Evolutionary conservation across 192 early-diverging fungal species (phyloP).

Genomic region (Mortierella hygrophila): DNA sequence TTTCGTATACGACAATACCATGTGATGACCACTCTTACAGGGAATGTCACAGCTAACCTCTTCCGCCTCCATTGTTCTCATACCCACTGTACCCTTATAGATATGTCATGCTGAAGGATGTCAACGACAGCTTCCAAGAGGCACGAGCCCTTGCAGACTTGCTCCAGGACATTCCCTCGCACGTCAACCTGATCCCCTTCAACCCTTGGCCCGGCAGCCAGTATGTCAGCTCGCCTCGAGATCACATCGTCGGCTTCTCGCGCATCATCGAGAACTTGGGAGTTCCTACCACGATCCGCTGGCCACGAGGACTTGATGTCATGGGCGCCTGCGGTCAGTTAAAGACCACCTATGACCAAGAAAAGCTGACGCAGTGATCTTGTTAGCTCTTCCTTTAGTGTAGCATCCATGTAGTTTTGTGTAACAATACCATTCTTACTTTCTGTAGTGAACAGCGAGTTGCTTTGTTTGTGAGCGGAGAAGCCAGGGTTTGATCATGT

Average conservation of each 20-base stretch:
- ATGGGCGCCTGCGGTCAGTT: constrained; percentile 87
- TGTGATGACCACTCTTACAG: background rate
- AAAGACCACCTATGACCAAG: constrained; percentile 43
- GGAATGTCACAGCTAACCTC: background rate
- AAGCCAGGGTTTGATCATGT: too few species aligned
- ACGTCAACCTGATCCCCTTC: constrained; percentile 88
- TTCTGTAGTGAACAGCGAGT: background rate
- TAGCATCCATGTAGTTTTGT: background rate
- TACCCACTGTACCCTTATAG: constrained; percentile 15
- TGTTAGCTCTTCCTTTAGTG: background rate
- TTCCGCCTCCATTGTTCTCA: background rate
- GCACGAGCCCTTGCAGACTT: constrained; percentile 76
- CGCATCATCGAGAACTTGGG: constrained; percentile 60
- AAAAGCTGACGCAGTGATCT: background rate
- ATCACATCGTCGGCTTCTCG: constrained; percentile 71
- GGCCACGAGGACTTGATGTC: constrained; percentile 79
- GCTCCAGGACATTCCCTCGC: constrained; percentile 73
- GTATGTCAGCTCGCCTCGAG: constrained; percentile 70
- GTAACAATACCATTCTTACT: background rate
- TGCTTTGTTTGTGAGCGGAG: too few species aligned
- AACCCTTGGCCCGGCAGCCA: constrained; percentile 88
- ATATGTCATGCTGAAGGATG: constrained; percentile 88
- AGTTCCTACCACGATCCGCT: constrained; percentile 70
- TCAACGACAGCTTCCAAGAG: constrained; percentile 83
- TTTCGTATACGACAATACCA: background rate